These are phyloP conservation scores for Coleophoma eucalyptorum DNA, from an alignment of 2,329 filamentous ascomycete genomes.

Conservation along the genomic window DNA sequence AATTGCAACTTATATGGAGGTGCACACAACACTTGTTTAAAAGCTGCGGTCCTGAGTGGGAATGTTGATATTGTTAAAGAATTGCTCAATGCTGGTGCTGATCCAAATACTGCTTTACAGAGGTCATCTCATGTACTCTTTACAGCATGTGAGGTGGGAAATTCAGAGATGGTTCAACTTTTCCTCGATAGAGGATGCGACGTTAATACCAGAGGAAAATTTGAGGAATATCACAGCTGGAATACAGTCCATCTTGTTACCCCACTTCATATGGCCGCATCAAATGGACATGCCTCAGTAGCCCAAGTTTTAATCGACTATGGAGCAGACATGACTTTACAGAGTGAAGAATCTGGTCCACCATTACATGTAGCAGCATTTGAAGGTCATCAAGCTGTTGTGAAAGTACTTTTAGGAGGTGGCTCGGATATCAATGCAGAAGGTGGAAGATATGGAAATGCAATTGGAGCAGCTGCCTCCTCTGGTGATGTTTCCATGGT, in stretches of 20 bases:
- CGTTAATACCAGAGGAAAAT: neutral
- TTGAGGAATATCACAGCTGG: neutral
- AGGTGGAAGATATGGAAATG: neutral
- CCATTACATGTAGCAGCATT: neutral
- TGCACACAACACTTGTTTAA: neutral
- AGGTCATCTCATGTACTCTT: neutral
- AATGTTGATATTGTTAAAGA: neutral
- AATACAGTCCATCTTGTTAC: neutral
- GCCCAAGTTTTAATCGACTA: neutral
- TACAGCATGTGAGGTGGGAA: neutral
- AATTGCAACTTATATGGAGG: neutral
- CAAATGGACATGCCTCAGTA: neutral
- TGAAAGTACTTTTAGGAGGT: neutral
- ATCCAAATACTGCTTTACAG: neutral
- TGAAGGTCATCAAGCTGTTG: neutral
- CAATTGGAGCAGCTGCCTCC: neutral
- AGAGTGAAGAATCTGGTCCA: neutral
- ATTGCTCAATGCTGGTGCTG: neutral
- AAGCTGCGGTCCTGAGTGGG: neutral
- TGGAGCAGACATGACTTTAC: neutral
- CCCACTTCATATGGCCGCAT: neutral
- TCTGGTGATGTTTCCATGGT: neutral
- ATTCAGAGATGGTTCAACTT: neutral
- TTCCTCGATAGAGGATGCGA: neutral
- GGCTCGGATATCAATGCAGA: neutral